Evolutionary conservation across 2,329 filamentous ascomycete genomes (phyloP), one percentile per base, ranked within the genome.

Genomic region (Phoma herbarum): DNA sequence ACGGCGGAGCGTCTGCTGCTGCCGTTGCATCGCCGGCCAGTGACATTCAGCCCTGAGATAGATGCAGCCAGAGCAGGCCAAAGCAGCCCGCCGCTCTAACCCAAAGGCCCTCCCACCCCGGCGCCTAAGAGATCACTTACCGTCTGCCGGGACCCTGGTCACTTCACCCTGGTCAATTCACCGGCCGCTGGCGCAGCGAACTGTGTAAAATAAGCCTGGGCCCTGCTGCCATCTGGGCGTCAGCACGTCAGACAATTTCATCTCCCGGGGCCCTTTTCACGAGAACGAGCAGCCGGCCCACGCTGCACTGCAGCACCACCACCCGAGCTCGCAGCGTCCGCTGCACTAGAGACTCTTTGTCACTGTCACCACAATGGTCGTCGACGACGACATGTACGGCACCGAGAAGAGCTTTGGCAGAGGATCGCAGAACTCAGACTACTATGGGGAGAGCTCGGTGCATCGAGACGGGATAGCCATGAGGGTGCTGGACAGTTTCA

Each of bases 401-500:
- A 76, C 73, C 18, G 75, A 77, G 57, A 77, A 77, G 73, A 75
- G 73, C 63, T 75, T 75, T 58, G 73, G 74, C n/a, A 66, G 73
- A 42, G 69, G 66, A 12, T 75, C 73, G 55, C 70, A 74, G 57
- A 67, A 59, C 47, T 75, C 71, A 31, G 69, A 74, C 57, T 75
- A 74, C 66, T 78, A 77, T 75, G 76, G 75, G 62, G 71, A 77
- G 60, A 74, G 74, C 14, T 72, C 72, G 7, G 59, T 64, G 18
- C 73, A 75, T 61, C 60, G 71, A 20, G 71, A 74, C 6, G 66
- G 70, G 33, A 62, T 77, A 10, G 73, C 71, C 22, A 64, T 71
- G 52, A 66, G 87, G 85, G 62, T 78, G 22, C 59, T 78, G 52
- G 75, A 78, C 63, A 77, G 75, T 62, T 78, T 78, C 70, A 74